These are phyloP conservation scores for Termitomyces titanicus DNA, from an alignment of 768 basidiomycete species.

Conservation along the genomic window DNA sequence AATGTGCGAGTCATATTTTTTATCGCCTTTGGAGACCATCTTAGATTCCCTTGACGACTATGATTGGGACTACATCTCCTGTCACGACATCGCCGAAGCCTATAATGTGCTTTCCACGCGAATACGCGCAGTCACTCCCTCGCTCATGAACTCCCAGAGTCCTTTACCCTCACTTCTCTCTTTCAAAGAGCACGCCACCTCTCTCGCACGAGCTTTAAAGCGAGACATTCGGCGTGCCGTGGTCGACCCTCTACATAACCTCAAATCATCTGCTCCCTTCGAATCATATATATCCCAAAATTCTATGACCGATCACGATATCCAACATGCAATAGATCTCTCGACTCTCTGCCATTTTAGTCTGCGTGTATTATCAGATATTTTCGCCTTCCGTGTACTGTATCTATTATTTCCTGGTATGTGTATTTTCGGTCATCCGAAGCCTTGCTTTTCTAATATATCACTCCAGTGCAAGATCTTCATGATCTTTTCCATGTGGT, in stretches of 20 bases:
- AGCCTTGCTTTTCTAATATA: slow-evolving; percentile 3
- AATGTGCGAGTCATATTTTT: slow-evolving; percentile 25
- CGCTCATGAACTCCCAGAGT: slow-evolving; percentile 14
- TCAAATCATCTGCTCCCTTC: slow-evolving; percentile 6
- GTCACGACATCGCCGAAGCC: slow-evolving; percentile 59
- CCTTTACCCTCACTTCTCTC: slow-evolving; percentile 20
- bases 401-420: slow-evolving; percentile 46
- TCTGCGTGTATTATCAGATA: slow-evolving; percentile 44
- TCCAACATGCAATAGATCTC: slow-evolving; percentile 37
- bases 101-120: slow-evolving; percentile 49
- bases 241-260: slow-evolving; percentile 25
- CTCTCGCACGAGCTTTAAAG: slow-evolving; percentile 38
- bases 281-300: slow-evolving; percentile 19
- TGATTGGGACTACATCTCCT: slow-evolving; percentile 30
- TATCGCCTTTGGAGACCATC: slow-evolving; percentile 44
- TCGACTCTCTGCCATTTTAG: slow-evolving; percentile 50
- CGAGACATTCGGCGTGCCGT: slow-evolving; percentile 50
- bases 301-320: slow-evolving; percentile 28
- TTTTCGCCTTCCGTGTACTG: slow-evolving; percentile 46
- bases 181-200: slow-evolving; percentile 28
- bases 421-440: slow-evolving; percentile 17
- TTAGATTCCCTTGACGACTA: slow-evolving; percentile 39
- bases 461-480: slow-evolving; percentile 38
- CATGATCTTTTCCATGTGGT: slow-evolving; percentile 39
- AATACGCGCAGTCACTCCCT: slow-evolving; percentile 28